These are phyloP conservation scores for Phytophthora fragariae DNA, from an alignment of 352 stramenopile species.

Conservation along the genomic window DNA sequence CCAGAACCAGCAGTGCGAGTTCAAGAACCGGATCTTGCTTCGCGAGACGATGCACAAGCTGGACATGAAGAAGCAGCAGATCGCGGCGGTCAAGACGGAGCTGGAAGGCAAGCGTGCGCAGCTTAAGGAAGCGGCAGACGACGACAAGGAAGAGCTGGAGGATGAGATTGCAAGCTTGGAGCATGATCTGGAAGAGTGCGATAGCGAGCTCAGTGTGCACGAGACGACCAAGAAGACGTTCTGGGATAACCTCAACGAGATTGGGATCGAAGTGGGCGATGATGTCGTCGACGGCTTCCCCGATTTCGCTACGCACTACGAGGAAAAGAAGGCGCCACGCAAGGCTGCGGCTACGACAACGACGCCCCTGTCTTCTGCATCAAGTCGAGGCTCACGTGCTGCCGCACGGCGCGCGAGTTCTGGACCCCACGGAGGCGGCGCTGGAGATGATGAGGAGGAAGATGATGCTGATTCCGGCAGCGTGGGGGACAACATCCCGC, in stretches of 20 bases:
- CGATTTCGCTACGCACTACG: conserved; percentile 59
- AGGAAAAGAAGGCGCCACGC: conserved; percentile 42
- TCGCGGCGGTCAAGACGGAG: conserved; percentile 41
- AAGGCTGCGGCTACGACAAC: conserved; percentile 17
- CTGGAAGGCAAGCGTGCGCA: conserved; percentile 50
- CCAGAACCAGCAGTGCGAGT: conserved; percentile 71
- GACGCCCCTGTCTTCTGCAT: conserved; percentile 13
- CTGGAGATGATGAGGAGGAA: conserved; percentile 23
- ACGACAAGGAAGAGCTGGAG: conserved; percentile 55
- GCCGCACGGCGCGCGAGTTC: conserved; percentile 12
- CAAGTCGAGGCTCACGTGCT: conserved; percentile 29
- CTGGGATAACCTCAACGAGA: conserved; percentile 73
- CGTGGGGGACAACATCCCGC: conserved; percentile 21
- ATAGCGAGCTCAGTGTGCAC: conserved; percentile 53
- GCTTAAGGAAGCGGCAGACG: conserved; percentile 41
- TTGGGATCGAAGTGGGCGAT: conserved; percentile 61
- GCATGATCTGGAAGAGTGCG: conserved; percentile 57
- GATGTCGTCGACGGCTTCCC: conserved; percentile 66
- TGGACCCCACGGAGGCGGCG: conserved; percentile 23
- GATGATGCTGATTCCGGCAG: conserved; percentile 30
- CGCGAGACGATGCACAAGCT: conserved; percentile 83
- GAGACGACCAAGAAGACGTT: conserved; percentile 63
- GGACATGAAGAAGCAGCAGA: conserved; percentile 65
- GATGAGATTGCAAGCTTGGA: conserved; percentile 70
- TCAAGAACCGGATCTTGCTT: conserved; percentile 74